Percentiles rank a stretch among this genome's conserved stretches.
Conservation (phyloP, 192 early-diverging fungal species). For the Coemansia brasiliensis region DNA sequence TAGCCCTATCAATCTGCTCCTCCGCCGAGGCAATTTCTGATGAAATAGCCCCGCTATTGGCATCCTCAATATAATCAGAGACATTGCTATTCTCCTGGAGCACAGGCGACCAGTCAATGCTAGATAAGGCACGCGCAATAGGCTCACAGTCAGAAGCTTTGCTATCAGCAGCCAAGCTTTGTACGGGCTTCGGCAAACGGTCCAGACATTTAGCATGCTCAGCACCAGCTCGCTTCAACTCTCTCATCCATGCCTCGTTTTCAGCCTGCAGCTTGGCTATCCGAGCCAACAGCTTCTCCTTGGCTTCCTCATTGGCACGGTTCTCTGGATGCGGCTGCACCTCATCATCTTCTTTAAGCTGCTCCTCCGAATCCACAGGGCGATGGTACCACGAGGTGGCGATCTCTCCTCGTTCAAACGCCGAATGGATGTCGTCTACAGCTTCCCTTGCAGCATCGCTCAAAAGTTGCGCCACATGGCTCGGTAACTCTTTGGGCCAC, state of each 20-base stretch:
- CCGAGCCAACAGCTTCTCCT: conserved; percentile 19
- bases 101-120: conserved; percentile 22
- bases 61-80: conserved; percentile 4
- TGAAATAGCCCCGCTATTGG: conserved; percentile 1
- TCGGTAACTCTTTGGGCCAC: conserved; percentile 30
- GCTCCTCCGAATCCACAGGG: conserved; percentile 9
- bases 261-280: conserved; percentile 23
- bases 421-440: conserved; percentile 43
- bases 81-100: neutral
- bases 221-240: conserved; percentile 37
- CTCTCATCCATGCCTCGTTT: conserved; percentile 36
- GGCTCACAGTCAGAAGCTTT: conserved; percentile 11
- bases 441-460: conserved; percentile 35
- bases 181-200: conserved; percentile 31
- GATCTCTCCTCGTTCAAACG: conserved; percentile 45
- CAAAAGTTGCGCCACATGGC: conserved; percentile 17
- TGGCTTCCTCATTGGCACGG: conserved; percentile 26
- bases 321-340: conserved; percentile 43
- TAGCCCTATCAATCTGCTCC: conserved; percentile 20
- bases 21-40: conserved; percentile 21
- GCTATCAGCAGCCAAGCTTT: neutral
- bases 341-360: conserved; percentile 9
- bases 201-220: conserved; percentile 32
- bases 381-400: conserved; percentile 55
- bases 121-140: conserved; percentile 4